Conservation (phyloP, 345 rosid species). For the Hibiscus tridactylites region DNA sequence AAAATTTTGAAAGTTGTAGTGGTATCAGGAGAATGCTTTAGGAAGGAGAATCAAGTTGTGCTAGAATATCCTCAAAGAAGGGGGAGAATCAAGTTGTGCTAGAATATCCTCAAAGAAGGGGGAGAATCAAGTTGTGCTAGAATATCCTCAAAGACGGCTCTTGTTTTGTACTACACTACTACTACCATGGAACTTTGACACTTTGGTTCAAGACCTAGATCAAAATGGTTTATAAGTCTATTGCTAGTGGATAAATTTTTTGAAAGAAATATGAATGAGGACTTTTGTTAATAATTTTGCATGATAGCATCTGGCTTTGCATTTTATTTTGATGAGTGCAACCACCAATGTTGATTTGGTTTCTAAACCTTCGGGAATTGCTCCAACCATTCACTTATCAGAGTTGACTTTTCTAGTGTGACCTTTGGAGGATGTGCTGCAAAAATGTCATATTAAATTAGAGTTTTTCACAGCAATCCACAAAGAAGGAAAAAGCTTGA, state of each 20-base stretch:
- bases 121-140: conserved; percentile 96
- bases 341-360: conserved; percentile 84
- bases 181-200: conserved; percentile 77
- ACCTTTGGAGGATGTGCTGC: conserved; percentile 78
- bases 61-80: conserved; percentile 84
- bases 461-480: conserved; percentile 60
- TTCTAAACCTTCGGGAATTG: conserved; percentile 69
- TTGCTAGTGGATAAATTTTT: conserved; percentile 93
- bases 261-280: conserved; percentile 96
- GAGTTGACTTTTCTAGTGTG: conserved; percentile 83
- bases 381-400: conserved; percentile 76
- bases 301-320: conserved; percentile 74
- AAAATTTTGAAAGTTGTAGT: conserved; percentile 50
- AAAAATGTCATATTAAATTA: conserved; percentile 36
- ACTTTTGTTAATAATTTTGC: conserved; percentile 76
- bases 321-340: conserved; percentile 84
- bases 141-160: conserved; percentile 67
- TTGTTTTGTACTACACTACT: conserved; percentile 56
- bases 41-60: conserved; percentile 93
- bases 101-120: conserved; percentile 91
- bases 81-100: conserved; percentile 97
- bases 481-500: neutral
- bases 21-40: conserved; percentile 21
- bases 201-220: conserved; percentile 72
- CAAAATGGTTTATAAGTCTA: conserved; percentile 65